phyloP scores from a whole-genome alignment of 495 filamentous ascomycete species.

The Penicillium waksmanii region DNA sequence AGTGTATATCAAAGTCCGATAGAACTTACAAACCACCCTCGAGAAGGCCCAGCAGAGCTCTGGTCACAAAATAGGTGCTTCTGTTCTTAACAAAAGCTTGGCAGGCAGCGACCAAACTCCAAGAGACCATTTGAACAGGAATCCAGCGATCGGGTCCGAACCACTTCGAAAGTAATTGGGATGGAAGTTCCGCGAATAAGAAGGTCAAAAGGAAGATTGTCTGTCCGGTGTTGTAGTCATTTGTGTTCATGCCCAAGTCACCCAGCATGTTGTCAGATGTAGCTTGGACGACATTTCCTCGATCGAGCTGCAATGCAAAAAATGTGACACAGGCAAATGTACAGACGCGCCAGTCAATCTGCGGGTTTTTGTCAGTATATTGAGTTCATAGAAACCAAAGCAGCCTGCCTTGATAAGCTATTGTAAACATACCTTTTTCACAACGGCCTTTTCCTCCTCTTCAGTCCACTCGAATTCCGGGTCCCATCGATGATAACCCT shows the following conservation, averaged over 20 bases:
- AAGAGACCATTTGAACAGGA: conserved; percentile 77
- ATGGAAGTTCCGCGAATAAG: conserved; percentile 71
- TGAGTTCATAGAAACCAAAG: neutral
- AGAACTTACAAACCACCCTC: conserved; percentile 70
- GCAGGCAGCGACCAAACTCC: conserved; percentile 70
- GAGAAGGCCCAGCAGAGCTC: conserved; percentile 70
- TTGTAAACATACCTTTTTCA: conserved; percentile 58
- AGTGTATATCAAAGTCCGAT: conserved; percentile 27
- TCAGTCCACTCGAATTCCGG: conserved; percentile 72
- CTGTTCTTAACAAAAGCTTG: conserved; percentile 68
- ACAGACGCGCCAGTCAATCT: conserved; percentile 62
- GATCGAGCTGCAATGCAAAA: conserved; percentile 80
- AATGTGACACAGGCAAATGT: conserved; percentile 77
- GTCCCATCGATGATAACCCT: conserved; percentile 77
- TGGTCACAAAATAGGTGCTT: conserved; percentile 63
- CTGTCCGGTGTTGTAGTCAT: conserved; percentile 79
- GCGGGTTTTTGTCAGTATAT: neutral
- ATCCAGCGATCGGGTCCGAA: conserved; percentile 87
- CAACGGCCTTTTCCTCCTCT: conserved; percentile 67
- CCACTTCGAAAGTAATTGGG: conserved; percentile 72
- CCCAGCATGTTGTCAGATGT: conserved; percentile 71
- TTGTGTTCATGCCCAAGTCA: conserved; percentile 63
- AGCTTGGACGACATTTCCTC: conserved; percentile 74
- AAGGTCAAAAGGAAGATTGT: conserved; percentile 72
- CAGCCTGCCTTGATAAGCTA: neutral